phyloP scores from a whole-genome alignment of 176 grass and related monocot species.

The Melocanna baccifera region DNA sequence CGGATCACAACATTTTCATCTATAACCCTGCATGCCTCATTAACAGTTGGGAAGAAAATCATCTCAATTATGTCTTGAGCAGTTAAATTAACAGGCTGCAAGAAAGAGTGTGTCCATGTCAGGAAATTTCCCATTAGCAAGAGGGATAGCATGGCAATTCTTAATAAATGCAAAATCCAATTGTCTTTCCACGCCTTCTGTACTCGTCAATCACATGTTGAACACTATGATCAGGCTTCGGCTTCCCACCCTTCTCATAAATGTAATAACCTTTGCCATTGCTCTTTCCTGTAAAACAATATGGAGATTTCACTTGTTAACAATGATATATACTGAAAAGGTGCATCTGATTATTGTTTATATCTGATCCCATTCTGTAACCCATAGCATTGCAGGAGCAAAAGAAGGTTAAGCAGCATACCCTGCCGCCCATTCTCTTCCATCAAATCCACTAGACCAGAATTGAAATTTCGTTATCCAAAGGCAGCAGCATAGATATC shows the following conservation, averaged over 20 bases:
- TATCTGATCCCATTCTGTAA: background rate
- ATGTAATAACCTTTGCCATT: slow-evolving; percentile 97
- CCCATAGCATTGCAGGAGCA: slow-evolving; percentile 3
- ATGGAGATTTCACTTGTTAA: background rate
- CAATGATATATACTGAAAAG: background rate
- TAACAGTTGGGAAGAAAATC: slow-evolving; percentile 92
- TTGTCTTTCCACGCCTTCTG: slow-evolving; percentile 43
- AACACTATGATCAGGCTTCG: slow-evolving; percentile 79
- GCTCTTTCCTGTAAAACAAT: slow-evolving; percentile 57
- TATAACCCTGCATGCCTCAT: slow-evolving; percentile 92
- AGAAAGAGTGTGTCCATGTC: slow-evolving; percentile 13
- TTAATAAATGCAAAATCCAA: slow-evolving; percentile 31
- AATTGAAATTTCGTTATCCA: slow-evolving; percentile 45
- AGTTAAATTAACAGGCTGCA: slow-evolving; percentile 65
- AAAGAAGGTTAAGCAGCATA: slow-evolving; percentile 38
- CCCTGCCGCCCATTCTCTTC: slow-evolving; percentile 71
- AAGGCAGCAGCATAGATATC: slow-evolving; percentile 65
- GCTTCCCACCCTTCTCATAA: slow-evolving; percentile 86
- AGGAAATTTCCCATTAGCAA: background rate
- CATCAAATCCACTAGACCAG: slow-evolving; percentile 62
- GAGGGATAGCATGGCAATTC: background rate
- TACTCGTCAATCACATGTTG: slow-evolving; percentile 77
- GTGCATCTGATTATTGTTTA: background rate
- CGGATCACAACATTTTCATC: slow-evolving; percentile 78
- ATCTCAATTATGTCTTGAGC: slow-evolving; percentile 86